Conservation (phyloP, 805 yeast species). For the Cyberlindnera misumaiensis region DNA sequence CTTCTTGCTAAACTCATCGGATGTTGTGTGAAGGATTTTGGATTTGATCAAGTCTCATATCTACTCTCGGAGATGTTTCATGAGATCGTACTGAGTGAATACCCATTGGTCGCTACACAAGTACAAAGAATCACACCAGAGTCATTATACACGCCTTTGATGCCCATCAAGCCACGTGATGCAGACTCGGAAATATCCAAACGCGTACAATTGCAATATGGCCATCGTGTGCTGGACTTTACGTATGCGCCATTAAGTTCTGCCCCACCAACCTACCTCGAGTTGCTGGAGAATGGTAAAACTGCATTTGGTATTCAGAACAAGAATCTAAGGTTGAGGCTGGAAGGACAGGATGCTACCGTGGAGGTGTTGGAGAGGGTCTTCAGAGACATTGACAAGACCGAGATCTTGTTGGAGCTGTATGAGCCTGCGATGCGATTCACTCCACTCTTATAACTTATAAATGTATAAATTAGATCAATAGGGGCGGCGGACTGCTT, state of each 20-base stretch:
- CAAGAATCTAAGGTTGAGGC: slow-evolving; percentile 15
- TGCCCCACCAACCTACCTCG: slow-evolving; percentile 76
- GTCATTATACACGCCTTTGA: slow-evolving; percentile 18
- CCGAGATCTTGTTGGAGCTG: slow-evolving; percentile 13
- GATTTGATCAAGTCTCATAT: slow-evolving; percentile 62
- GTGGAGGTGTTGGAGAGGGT: slow-evolving; percentile 15
- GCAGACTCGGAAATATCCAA: slow-evolving; percentile 30
- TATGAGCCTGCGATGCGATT: slow-evolving; percentile 18
- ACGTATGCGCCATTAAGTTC: slow-evolving; percentile 56
- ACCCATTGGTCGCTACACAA: slow-evolving; percentile 53
- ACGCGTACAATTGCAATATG: slow-evolving; percentile 43
- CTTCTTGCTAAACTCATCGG: slow-evolving; percentile 57
- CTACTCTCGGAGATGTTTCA: slow-evolving; percentile 66
- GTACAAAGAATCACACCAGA: slow-evolving; percentile 20
- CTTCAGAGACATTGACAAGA: slow-evolving; percentile 13
- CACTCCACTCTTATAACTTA: slow-evolving; percentile 21
- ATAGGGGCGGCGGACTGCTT: too few species aligned
- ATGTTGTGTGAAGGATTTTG: slow-evolving; percentile 70
- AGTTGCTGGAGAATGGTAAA: slow-evolving; percentile 72
- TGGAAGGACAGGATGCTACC: slow-evolving; percentile 10
- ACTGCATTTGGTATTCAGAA: slow-evolving; percentile 44
- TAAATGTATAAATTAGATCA: not conserved
- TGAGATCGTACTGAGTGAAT: slow-evolving; percentile 51
- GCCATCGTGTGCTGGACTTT: slow-evolving; percentile 52
- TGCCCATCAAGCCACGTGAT: slow-evolving; percentile 28